Percentiles rank a stretch among this genome's conserved stretches.
These are phyloP conservation scores for Malbranchea cinnamomea DNA, from an alignment of 2,329 filamentous ascomycete species.

Conservation along the genomic window DNA sequence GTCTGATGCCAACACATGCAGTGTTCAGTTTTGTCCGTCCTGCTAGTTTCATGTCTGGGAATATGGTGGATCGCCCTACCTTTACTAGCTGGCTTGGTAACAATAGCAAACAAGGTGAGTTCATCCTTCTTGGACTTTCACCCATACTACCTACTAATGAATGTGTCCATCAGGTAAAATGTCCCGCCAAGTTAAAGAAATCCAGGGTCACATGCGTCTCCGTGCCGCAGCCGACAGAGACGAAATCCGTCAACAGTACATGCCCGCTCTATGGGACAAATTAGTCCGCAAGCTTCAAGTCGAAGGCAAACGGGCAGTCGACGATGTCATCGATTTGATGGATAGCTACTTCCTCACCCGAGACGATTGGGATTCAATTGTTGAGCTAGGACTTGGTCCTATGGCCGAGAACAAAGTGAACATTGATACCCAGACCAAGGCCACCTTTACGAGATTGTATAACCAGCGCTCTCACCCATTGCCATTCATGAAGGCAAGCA, in stretches of 20 bases:
- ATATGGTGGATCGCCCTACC: constrained; percentile 51
- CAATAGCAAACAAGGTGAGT: constrained; percentile 69
- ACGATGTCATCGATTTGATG: constrained; percentile 84
- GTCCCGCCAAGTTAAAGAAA: constrained; percentile 71
- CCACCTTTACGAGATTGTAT: constrained; percentile 81
- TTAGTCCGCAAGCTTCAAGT: constrained; percentile 58
- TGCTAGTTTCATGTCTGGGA: constrained; percentile 72
- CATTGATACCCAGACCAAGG: constrained; percentile 73
- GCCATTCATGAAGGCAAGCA: constrained; percentile 90
- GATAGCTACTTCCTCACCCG: constrained; percentile 90
- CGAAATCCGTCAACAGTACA: constrained; percentile 86
- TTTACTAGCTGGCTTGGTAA: constrained; percentile 94
- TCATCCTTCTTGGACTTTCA: neutral
- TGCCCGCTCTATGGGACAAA: constrained; percentile 74
- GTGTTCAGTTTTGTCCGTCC: constrained; percentile 90
- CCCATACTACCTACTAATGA: constrained; percentile 10
- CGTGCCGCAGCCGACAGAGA: constrained; percentile 79
- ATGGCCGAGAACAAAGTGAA: constrained; percentile 62
- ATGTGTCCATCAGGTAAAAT: constrained; percentile 38
- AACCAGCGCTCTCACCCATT: constrained; percentile 76
- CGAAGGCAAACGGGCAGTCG: constrained; percentile 69
- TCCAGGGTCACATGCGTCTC: constrained; percentile 93
- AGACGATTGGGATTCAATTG: constrained; percentile 85
- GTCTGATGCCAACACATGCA: constrained; percentile 89
- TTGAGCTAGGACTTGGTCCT: constrained; percentile 77